Conservation (phyloP, 2,329 filamentous ascomycete genomes). For the Cladosporium colombiae region DNA sequence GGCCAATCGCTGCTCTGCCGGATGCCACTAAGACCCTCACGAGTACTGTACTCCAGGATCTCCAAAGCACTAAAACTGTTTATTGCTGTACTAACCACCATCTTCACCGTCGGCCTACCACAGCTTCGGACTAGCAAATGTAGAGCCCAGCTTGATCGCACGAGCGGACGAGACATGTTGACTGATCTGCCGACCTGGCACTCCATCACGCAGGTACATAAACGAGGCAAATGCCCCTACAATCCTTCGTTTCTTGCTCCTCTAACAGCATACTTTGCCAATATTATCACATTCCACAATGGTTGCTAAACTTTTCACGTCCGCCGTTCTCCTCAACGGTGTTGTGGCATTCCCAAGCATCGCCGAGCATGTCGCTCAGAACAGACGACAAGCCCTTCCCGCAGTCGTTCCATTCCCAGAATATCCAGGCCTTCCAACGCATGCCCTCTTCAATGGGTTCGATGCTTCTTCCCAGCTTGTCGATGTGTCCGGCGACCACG, state of each 20-base stretch:
- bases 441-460: background rate
- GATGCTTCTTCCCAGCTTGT: background rate
- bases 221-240: background rate
- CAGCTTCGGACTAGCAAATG: background rate
- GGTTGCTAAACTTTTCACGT: constrained; percentile 7
- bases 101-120: background rate
- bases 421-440: background rate
- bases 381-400: background rate
- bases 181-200: background rate
- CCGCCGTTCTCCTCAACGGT: constrained; percentile 25
- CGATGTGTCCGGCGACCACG: constrained; percentile 24
- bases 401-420: background rate
- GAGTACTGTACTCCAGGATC: background rate
- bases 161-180: background rate
- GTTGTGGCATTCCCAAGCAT: constrained; percentile 29
- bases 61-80: background rate
- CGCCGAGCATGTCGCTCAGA: constrained; percentile 18
- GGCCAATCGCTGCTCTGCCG: background rate
- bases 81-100: background rate
- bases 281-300: background rate
- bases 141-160: background rate
- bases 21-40: background rate
- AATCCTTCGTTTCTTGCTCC: background rate
- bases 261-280: background rate
- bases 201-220: background rate